Evolutionary conservation across 208 protist species (phyloP), one percentile per base, ranked within the genome.

Genomic region (Strigomonas galati): DNA sequence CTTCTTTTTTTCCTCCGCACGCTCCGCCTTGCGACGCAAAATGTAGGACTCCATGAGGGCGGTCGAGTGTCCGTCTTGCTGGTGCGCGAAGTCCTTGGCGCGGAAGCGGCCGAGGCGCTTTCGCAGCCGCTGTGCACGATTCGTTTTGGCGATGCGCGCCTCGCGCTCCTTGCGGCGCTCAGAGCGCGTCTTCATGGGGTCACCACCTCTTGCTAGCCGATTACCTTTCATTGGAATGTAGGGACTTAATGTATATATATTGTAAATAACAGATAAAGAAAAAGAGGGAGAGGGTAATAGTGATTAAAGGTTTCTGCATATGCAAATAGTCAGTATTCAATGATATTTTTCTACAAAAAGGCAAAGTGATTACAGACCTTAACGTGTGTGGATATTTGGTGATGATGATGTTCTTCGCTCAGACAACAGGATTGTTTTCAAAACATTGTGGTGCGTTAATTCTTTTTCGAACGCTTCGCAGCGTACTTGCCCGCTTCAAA

Each of bases 31-130:
- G 40, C 90, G 79, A 31, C 87, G 84, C 1, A 80, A 23, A 9
- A 91, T 85, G 67, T 90, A 95, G 12, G 86, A 91, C 69, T 93
- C 79, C 90, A 95, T 95, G 23, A 95, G 65, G 14, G 87, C 81
- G 27, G 85, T 89, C 75, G 80, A 87, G 78, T 95, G 90, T 9
- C 60, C 70, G 51, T 91, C 84, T 55, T 85, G 67, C 66, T 95
- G 81, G 9, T 75, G 53, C 23, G 79, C 73, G 46, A 78, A 91
- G 57, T 89, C 82, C 17, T 66, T 67, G 12, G 71, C 75, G 12
- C 71, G 54, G n/a, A 93, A 76, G 35, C 82, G 75, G 4, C 59
- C 60, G 4, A 93, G 72, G 7, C 85, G 83, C 53, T 76, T 85
- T 67, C 82, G 75, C 12, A 91, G 75, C 0, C 87, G 79, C 28